These are phyloP conservation scores for Royoungia palumana DNA, from an alignment of 768 basidiomycete genomes.

Conservation along the genomic window DNA sequence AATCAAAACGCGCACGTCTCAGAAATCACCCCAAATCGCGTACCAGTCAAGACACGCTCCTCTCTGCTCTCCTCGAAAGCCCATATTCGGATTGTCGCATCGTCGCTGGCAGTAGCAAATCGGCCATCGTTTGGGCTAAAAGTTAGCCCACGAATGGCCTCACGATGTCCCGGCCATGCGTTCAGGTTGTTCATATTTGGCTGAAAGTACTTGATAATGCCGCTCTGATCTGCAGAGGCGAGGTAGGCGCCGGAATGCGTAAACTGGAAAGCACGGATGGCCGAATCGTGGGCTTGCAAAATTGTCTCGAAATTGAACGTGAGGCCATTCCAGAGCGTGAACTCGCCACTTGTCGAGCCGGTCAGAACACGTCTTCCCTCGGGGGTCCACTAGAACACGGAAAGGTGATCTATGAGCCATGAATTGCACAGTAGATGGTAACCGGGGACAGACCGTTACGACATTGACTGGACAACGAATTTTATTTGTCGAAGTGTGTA, in stretches of 20 bases:
- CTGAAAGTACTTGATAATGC: conserved; percentile 98
- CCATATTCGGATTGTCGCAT: conserved; percentile 94
- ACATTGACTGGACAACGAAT: conserved; percentile 96
- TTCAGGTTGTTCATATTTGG: conserved; percentile 99
- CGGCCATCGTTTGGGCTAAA: conserved; percentile 90
- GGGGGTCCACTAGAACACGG: conserved; percentile 80
- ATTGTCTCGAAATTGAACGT: conserved; percentile 99
- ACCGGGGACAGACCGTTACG: conserved; percentile 67
- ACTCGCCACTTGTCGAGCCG: conserved; percentile 95
- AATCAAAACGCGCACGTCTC: neutral
- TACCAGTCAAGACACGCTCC: conserved; percentile 84
- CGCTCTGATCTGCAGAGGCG: conserved; percentile 88
- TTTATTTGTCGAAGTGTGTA: conserved; percentile 98
- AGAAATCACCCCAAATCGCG: neutral
- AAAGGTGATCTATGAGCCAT: neutral
- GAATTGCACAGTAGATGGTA: neutral
- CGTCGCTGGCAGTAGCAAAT: conserved; percentile 95
- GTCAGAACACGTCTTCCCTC: conserved; percentile 92
- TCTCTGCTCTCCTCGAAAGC: conserved; percentile 88
- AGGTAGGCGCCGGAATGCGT: conserved; percentile 93
- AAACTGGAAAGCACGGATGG: conserved; percentile 86
- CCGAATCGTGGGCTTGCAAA: conserved; percentile 96
- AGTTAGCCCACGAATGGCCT: conserved; percentile 86
- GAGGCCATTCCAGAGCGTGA: conserved; percentile 97
- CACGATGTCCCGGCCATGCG: conserved; percentile 90